A percentile compares a stretch with the other conserved stretches of the same genome.
Evolutionary conservation across 495 filamentous ascomycete species (phyloP).

Genomic region (Penicillium taxi): DNA sequence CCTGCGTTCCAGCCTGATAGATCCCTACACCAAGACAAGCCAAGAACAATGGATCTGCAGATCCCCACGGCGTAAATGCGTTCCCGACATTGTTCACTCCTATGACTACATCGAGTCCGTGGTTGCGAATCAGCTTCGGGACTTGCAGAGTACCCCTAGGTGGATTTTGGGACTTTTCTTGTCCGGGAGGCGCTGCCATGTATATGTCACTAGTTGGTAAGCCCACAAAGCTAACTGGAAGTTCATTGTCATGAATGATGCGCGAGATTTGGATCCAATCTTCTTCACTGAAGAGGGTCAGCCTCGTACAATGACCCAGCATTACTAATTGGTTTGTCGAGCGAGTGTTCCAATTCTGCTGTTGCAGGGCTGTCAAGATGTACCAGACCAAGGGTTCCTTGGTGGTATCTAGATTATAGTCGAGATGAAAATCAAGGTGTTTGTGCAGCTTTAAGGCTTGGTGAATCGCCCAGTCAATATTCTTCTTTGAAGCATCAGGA

Average conservation of each 20-base stretch:
- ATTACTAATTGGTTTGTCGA: slow-evolving; percentile 43
- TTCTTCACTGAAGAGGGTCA: slow-evolving; percentile 47
- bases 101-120: slow-evolving; percentile 52
- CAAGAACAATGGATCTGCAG: slow-evolving; percentile 58
- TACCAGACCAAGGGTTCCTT: slow-evolving; percentile 45
- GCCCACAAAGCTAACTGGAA: slow-evolving; percentile 63
- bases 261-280: slow-evolving; percentile 44
- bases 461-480: slow-evolving; percentile 56
- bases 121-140: slow-evolving; percentile 52
- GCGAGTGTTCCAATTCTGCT: slow-evolving; percentile 36
- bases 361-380: slow-evolving; percentile 43
- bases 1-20: slow-evolving; percentile 57
- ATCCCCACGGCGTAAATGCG: slow-evolving; percentile 67
- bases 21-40: slow-evolving; percentile 58
- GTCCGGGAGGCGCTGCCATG: slow-evolving; percentile 52
- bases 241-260: slow-evolving; percentile 32
- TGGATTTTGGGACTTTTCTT: slow-evolving; percentile 18
- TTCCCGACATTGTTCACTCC: slow-evolving; percentile 75
- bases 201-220: slow-evolving; percentile 67
- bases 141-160: slow-evolving; percentile 56
- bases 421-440: slow-evolving; percentile 67
- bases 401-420: slow-evolving; percentile 53
- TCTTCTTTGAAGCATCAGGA: slow-evolving; percentile 39
- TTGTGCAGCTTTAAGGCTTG: slow-evolving; percentile 38
- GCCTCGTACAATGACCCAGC: slow-evolving; percentile 62